A percentile compares a stretch with the other conserved stretches of the same genome.
These are phyloP conservation scores for Ascochyta viciae-villosae DNA, from an alignment of 2,329 filamentous ascomycete species.

Conservation along the genomic window DNA sequence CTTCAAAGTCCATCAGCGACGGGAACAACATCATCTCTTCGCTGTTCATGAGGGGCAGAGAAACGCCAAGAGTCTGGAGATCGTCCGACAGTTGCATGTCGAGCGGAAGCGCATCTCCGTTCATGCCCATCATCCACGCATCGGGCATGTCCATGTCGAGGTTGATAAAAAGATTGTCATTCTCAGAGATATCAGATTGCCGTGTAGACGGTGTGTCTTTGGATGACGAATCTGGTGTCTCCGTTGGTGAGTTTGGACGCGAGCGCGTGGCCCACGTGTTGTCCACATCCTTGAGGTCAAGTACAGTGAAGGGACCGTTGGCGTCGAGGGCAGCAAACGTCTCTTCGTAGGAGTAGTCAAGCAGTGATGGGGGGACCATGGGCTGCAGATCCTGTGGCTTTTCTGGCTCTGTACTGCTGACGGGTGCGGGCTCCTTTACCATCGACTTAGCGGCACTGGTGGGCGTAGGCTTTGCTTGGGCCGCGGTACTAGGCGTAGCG, in stretches of 20 bases:
- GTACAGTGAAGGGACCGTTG: conserved; percentile 39
- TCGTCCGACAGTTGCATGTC: conserved; percentile 43
- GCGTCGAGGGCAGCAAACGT: conserved; percentile 43
- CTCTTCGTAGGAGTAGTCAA: conserved; percentile 45
- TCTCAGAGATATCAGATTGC: conserved; percentile 53
- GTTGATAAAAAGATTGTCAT: conserved; percentile 51
- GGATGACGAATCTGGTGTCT: conserved; percentile 45
- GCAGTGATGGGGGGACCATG: conserved; percentile 35
- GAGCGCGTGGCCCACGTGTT: conserved; percentile 44
- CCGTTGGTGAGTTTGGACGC: conserved; percentile 39
- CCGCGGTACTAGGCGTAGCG: conserved; percentile 43
- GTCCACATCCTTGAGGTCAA: conserved; percentile 47
- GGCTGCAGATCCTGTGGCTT: conserved; percentile 36
- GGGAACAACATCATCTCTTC: conserved; percentile 47
- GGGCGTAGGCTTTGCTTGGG: conserved; percentile 43
- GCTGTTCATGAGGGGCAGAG: conserved; percentile 43
- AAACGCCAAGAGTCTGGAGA: conserved; percentile 38
- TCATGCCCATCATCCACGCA: conserved; percentile 38
- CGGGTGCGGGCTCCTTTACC: conserved; percentile 35
- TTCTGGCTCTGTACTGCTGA: conserved; percentile 24
- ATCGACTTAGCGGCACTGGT: conserved; percentile 32
- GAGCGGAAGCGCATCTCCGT: conserved; percentile 38
- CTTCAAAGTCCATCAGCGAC: conserved; percentile 44
- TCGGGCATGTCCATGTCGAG: conserved; percentile 47
- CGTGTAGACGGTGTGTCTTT: conserved; percentile 49